Evolutionary conservation across 257 asterid genomes (phyloP), one percentile per base, ranked within the genome.

Genomic region (Avicennia marina): DNA sequence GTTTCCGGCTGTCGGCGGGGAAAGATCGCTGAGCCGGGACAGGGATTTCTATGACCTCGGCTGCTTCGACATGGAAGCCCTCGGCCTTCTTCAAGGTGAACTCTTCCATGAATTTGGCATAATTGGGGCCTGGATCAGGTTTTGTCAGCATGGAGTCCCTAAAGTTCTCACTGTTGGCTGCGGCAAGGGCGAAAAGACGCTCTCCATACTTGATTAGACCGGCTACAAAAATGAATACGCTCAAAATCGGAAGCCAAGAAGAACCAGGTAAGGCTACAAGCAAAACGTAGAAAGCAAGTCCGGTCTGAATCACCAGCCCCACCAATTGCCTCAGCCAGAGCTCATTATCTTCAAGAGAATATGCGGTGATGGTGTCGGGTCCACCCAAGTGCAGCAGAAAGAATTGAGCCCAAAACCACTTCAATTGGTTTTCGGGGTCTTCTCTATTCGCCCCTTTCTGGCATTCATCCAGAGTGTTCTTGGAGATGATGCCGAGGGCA

Each of bases 331-430:
- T 66, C 13, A 72, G 29, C 87, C 84, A 81, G 2, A 81, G 84
- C 70, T 74, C 81, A 39, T 81, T 81, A 57, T 81, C 87, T 47
- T 81, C 84, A 15, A 74, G 70, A 5, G 87, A 59, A 55, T 81
- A 81, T 1, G 84, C 87, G 0, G 87, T 81, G 25, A 81, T 81
- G 33, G 84, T 77, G 42, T 81, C 87, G 21, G 87, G 81, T 31
- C 84, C 87, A 1, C 84, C 87, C n/a, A 81, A 67, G 42, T 81
- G 87, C 18, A 77, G 59, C 62, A 77, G 47, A 12, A 81, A 66
- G 75, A 81, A 81, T 8, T 76, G 82, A 45, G 87, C 76, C 87
- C 84, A 81, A 34, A 81, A 81, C 38, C 74, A 49, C 65, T 36
- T 62, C 34, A 78, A 49, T 17, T 74, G 69, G 22, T 64, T 60